A percentile compares a stretch with the other conserved stretches of the same genome.
Conservation (phyloP, 208 protist genomes). For the Polymyxa betae region DNA sequence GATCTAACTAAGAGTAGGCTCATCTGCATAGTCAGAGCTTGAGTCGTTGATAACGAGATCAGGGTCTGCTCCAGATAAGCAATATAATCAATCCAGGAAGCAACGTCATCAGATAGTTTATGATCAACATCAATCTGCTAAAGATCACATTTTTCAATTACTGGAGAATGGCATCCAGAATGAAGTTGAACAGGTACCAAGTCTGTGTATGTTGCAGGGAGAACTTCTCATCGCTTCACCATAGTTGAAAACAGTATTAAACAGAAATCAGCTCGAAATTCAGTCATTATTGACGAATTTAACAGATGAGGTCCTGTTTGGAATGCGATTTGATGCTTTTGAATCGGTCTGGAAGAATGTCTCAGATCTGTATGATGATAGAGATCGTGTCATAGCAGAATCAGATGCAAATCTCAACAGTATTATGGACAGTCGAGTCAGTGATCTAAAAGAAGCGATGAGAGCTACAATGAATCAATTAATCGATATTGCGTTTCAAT, state of each 20-base stretch:
- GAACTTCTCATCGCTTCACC: too few species aligned
- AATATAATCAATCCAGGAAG: neutral
- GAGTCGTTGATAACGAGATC: too few species aligned
- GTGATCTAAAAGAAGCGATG: neutral
- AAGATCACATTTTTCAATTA: neutral
- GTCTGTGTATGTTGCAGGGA: neutral
- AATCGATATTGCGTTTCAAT: neutral
- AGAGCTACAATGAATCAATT: neutral
- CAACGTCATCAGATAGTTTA: neutral
- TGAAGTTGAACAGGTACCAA: neutral
- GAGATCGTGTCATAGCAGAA: neutral
- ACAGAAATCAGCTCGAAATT: neutral
- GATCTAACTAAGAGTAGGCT: too few species aligned
- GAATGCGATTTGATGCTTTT: neutral
- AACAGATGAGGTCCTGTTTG: neutral
- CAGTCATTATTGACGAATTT: neutral
- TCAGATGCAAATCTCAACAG: neutral
- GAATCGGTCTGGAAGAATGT: neutral
- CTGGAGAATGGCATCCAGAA: neutral
- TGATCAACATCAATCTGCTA: neutral
- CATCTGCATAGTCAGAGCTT: too few species aligned
- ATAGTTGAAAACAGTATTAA: neutral
- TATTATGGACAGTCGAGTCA: neutral
- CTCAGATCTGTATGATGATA: neutral
- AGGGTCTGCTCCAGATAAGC: too few species aligned